Evolutionary conservation across 768 basidiomycete genomes (phyloP), one percentile per base, ranked within the genome.

Genomic region (Lactarius sp.): DNA sequence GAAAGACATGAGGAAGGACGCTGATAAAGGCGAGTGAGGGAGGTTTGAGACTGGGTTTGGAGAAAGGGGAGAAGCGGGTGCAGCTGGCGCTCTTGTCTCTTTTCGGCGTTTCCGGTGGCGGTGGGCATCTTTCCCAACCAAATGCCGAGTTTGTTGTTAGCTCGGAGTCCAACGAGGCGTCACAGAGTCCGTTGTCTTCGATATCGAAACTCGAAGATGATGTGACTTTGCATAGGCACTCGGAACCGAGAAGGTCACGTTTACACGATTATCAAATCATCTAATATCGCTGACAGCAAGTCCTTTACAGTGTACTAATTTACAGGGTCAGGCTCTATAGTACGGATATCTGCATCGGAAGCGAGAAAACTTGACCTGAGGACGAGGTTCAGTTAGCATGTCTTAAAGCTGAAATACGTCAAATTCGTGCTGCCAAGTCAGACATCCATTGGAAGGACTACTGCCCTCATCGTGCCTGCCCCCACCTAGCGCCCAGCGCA

Each of bases 391-490:
- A 13, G 42, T 64, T 14, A 60, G 63, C 34, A 33, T 52, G 18
- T 8, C 4, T 20, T 9, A 39, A 46, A 10, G 12, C 41, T 27
- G 12, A 13, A 3, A 6, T 27, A 22, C 18, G 33, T 13, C 16
- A 36, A 34, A 27, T 37, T 41, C 39, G 53, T 50, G 53, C 37
- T 51, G 55, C 22, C 36, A 70, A 76, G 75, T 89, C 88, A 89
- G 88, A 89, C 88, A 90, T 90, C 87, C 88, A 87, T 88, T 86
- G 87, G 87, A 90, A 88, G 88, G 84, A 78, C 33, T 70, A 54
- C 69, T 75, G 73, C 87, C 79, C 85, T 79, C 88, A 90, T 82
- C 73, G 77, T 77, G 79, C 79, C 86, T 73, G 87, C 87, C 87
- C 81, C 83, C 83, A 78, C 83, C 79, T 86, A 73, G 78, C 81